Base-by-base conservation (phyloP, 257 asterid species). In the Nicotiana noctiflora region DNA sequence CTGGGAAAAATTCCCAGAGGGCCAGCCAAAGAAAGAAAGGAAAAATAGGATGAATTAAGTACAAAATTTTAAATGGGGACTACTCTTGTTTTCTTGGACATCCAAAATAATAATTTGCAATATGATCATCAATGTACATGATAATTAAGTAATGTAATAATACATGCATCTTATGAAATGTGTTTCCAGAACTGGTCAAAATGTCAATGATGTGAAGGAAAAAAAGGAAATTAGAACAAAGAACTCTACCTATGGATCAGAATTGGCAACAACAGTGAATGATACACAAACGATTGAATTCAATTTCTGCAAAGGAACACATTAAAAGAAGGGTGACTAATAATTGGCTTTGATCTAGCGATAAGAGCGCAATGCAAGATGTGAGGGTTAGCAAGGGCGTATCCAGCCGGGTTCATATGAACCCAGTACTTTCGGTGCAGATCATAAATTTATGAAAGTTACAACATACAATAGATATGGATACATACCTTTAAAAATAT, bases 1-100 rank as follows among this genome's bases (percentile, higher is more conserved):
- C 76, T 87, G 3, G 83, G 77, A 4, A 89, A 84, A 75, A 88
- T 91, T 56, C 95, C 95, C 19, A 79, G 84, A 23, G 90, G 86
- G 9, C 82, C 86, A 46, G 57, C 52, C 5, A 90, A 82, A 52
- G 81, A 83, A 23, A 84, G 77, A 32, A 86, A 89, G 52, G 49
- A 8, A 17, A 23, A 52, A 18, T 86, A 77, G 74, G 15, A 3
- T 77, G 49, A 63, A 40, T 40, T 40, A 66, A 46, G 68, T 13
- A 80, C 49, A 68, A 68, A 70, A 5, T 2, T 2, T 2, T 44
- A 27, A 5, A 70, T 12, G 34, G 7, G 61, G 44, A 23, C 59
- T 72, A 46, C 15, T 72, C 23, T 72, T 46, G 61, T 46, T 46
- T 10, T 67, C 0, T 37, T 37, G 55, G 27, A 67, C 19, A 10